Evolutionary conservation across 2,329 filamentous ascomycete genomes (phyloP).

Genomic region (Calonectria pseudoturangicola): DNA sequence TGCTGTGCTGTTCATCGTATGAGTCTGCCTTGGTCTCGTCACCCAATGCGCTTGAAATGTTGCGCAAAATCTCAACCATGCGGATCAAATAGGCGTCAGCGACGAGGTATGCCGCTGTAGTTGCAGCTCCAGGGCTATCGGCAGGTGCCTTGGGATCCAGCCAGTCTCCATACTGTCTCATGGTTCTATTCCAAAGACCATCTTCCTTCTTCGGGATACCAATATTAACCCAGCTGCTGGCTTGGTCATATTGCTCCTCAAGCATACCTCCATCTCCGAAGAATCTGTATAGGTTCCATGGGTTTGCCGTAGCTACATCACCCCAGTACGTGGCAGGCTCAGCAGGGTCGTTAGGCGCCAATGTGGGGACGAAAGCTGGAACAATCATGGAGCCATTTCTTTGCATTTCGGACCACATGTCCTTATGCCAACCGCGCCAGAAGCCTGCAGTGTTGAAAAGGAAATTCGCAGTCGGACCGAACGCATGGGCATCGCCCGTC

Average conservation of each 20-base stretch:
- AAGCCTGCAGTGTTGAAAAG: conserved; percentile 72
- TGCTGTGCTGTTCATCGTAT: conserved; percentile 47
- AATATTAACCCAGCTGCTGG: conserved; percentile 21
- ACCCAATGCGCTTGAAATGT: conserved; percentile 59
- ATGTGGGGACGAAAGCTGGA: conserved; percentile 28
- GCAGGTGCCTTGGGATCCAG: conserved; percentile 66
- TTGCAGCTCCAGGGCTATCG: conserved; percentile 60
- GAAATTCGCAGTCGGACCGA: conserved; percentile 70
- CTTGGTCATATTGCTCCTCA: conserved; percentile 27
- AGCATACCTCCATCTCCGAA: conserved; percentile 37
- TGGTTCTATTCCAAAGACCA: conserved; percentile 41
- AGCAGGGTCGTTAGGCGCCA: neutral
- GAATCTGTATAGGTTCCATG: conserved; percentile 39
- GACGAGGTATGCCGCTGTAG: conserved; percentile 62
- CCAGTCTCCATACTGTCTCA: conserved; percentile 66
- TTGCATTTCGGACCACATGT: conserved; percentile 46
- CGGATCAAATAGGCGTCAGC: conserved; percentile 68
- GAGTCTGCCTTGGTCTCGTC: conserved; percentile 49
- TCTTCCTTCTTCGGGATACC: conserved; percentile 23
- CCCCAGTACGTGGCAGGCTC: conserved; percentile 41
- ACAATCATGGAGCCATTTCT: conserved; percentile 32
- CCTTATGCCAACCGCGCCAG: conserved; percentile 52
- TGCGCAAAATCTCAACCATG: conserved; percentile 60
- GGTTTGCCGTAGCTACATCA: conserved; percentile 38
- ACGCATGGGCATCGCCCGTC: conserved; percentile 71